Conservation (phyloP, 768 basidiomycete species). For the Collybiopsis confluens region DNA sequence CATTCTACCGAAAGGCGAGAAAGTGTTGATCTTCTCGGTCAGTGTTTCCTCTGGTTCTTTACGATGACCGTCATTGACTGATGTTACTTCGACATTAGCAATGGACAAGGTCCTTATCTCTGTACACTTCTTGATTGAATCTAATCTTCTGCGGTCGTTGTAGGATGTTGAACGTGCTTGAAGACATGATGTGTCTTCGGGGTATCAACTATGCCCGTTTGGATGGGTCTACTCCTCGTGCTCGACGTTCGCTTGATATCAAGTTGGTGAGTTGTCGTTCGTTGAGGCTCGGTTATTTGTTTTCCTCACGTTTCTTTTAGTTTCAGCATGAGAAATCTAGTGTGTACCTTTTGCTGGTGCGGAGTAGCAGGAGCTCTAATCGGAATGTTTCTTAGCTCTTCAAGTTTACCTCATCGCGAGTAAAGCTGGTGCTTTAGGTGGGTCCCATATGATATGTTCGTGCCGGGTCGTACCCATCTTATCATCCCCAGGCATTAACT, state of each 20-base stretch:
- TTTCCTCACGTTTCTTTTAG: constrained; percentile 18
- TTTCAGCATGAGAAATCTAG: constrained; percentile 57
- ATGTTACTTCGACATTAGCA: constrained; percentile 30
- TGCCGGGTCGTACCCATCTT: constrained; percentile 10
- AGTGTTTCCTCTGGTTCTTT: constrained; percentile 12
- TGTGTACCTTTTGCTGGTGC: constrained; percentile 3
- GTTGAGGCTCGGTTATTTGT: neutral
- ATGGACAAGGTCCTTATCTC: constrained; percentile 63
- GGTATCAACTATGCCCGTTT: constrained; percentile 55
- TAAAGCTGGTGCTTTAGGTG: constrained; percentile 67
- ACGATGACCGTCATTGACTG: neutral
- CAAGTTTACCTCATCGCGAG: constrained; percentile 70
- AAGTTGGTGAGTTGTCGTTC: constrained; percentile 36
- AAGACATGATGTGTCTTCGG: constrained; percentile 64
- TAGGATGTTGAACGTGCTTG: constrained; percentile 66
- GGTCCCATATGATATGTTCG: constrained; percentile 6
- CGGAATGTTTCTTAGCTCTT: constrained; percentile 35
- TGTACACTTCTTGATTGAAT: no score
- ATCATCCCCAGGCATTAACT: constrained; percentile 61
- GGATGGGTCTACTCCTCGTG: constrained; percentile 50
- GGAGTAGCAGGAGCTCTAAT: neutral
- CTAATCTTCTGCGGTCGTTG: constrained; percentile 11
- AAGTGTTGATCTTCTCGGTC: constrained; percentile 67
- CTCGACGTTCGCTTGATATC: constrained; percentile 55
- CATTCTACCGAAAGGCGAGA: constrained; percentile 54